These are phyloP conservation scores for Chlorophyllum brunneum DNA, from an alignment of 768 basidiomycete genomes.

Conservation along the genomic window DNA sequence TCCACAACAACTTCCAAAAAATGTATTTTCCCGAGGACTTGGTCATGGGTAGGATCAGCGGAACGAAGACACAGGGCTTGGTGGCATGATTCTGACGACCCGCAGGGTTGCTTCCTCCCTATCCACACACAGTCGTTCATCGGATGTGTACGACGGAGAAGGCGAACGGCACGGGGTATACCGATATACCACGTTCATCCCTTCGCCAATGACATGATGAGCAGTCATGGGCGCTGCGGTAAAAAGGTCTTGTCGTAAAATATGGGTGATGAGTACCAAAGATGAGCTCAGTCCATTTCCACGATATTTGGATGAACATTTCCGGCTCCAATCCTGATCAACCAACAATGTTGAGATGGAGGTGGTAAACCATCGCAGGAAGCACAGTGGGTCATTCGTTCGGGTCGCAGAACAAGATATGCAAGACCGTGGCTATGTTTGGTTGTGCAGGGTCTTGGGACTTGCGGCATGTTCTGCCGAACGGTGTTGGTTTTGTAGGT, in stretches of 20 bases:
- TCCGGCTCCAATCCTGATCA: background rate
- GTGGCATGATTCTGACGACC: background rate
- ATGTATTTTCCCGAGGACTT: constrained; percentile 5
- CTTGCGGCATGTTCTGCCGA: constrained; percentile 12
- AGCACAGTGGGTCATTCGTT: background rate
- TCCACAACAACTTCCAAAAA: constrained; percentile 4
- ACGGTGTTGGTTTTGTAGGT: background rate
- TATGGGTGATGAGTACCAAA: background rate
- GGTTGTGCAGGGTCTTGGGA: constrained; percentile 10
- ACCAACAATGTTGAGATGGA: constrained; percentile 2
- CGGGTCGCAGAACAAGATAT: background rate
- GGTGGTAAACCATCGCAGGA: background rate
- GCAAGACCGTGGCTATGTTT: constrained; percentile 7
- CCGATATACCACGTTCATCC: background rate
- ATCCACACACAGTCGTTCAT: background rate
- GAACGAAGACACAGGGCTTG: background rate
- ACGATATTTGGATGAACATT: background rate
- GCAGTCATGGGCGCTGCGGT: constrained; percentile 7
- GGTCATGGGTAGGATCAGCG: constrained; percentile 6
- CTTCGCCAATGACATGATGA: constrained; percentile 5
- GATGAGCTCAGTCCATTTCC: background rate
- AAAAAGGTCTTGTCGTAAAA: background rate
- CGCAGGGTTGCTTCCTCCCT: constrained; percentile 11
- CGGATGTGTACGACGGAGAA: background rate
- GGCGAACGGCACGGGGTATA: background rate